These are phyloP conservation scores for Aspergillus latus DNA, from an alignment of 2,329 filamentous ascomycete species.

Conservation along the genomic window DNA sequence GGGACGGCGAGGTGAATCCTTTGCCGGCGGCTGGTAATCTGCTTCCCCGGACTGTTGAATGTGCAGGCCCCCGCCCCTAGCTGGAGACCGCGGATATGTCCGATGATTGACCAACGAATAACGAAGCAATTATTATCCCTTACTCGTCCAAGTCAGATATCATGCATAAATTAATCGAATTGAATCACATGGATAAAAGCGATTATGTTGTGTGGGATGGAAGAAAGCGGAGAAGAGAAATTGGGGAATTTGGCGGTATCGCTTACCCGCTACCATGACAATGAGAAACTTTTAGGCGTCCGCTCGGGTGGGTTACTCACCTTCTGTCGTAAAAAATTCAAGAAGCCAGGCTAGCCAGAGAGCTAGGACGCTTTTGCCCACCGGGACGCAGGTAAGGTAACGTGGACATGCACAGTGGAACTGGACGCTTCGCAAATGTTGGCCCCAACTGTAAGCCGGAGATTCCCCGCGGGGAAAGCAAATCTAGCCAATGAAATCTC, in stretches of 20 bases:
- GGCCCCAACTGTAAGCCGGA: background rate
- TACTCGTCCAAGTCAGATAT: background rate
- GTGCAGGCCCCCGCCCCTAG: slow-evolving; percentile 10
- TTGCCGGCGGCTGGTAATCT: slow-evolving; percentile 27
- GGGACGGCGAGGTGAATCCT: slow-evolving; percentile 27
- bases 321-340: background rate
- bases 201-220: slow-evolving; percentile 8
- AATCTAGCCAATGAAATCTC: slow-evolving; percentile 5
- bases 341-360: background rate
- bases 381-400: slow-evolving; percentile 3
- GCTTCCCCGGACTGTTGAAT: background rate
- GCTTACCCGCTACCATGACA: slow-evolving; percentile 19
- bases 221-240: slow-evolving; percentile 25
- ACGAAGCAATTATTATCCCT: background rate
- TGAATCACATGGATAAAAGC: slow-evolving; percentile 3
- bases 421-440: background rate
- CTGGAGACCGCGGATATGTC: background rate
- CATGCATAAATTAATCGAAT: background rate
- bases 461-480: slow-evolving; percentile 18
- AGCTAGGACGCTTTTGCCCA: slow-evolving; percentile 8
- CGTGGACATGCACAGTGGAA: slow-evolving; percentile 2
- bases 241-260: slow-evolving; percentile 18
- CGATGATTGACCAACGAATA: background rate
- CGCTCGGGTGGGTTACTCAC: background rate
- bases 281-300: background rate